Evolutionary conservation across 805 yeast genomes (phyloP), one percentile per base, ranked within the genome.

Genomic region (Sugiyamaella floridensis): DNA sequence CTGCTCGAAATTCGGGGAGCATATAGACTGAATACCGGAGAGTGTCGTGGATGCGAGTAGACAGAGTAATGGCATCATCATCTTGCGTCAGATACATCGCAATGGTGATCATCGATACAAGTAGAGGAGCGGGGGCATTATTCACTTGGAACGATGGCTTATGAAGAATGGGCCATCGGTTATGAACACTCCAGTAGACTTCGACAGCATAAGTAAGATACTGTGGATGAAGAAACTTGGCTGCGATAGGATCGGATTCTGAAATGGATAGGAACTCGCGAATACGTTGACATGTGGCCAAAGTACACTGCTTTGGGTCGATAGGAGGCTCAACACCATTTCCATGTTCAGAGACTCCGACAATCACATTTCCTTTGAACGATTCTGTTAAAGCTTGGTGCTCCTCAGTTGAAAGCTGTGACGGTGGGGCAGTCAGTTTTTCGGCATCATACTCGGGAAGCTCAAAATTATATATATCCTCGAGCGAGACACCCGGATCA

Each of bases 1-100:
- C 95, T 0, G 92, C 83, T 53, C 78, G 80, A 64, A 87, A 88
- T 50, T 81, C 86, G 5, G 81, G 82, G 49, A 83, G 79, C 44
- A 82, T 76, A 60, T 86, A 86, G 2, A 86, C 74, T 29, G 76
- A 69, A 75, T 81, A 83, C 48, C 95, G 69, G 26, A 86, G 66
- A 0, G 90, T 82, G 26, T 63, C 70, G 0, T 80, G 78, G 14
- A 81, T 70, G 45, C 58, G 55, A 55, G 72, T 67, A 6, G 81
- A 76, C 42, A 81, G 68, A 40, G 66, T 64, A 49, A 53, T 47
- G 16, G 59, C 57, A 60, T 57, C 53, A 64, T 60, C 59, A 37
- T 58, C 63, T 11, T 52, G 48, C 11, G 52, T 49, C 28, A 60
- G 46, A 73, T 58, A 73, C 63, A 70, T 71, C 41, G 82, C 72